A percentile compares a stretch with the other conserved stretches of the same genome.
phyloP scores from a whole-genome alignment of 129 eudicot species.

The Scalesia atractyloides region DNA sequence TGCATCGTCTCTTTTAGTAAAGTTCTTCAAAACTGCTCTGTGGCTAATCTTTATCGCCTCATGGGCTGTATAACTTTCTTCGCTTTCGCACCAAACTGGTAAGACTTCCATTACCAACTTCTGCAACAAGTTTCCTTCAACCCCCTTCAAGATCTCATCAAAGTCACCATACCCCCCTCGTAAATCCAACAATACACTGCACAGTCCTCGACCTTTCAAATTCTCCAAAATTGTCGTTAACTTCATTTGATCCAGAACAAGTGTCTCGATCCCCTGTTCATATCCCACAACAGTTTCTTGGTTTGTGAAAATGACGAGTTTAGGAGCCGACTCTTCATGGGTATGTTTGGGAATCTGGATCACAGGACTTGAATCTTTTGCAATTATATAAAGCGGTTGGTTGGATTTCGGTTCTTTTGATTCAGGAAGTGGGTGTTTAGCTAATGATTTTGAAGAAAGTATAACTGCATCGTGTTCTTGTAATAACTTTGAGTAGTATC shows the following conservation, averaged over 20 bases:
- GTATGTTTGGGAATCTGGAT: constrained; percentile 29
- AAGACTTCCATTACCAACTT: constrained; percentile 77
- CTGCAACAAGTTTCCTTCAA: constrained; percentile 60
- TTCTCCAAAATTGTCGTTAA: constrained; percentile 64
- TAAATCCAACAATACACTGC: constrained; percentile 80
- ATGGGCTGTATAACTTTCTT: constrained; percentile 26
- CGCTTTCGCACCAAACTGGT: constrained; percentile 52
- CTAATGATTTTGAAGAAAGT: constrained; percentile 45
- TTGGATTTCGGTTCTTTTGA: constrained; percentile 83
- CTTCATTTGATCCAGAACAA: constrained; percentile 49
- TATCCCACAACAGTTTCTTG: constrained; percentile 35
- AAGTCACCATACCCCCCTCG: constrained; percentile 55
- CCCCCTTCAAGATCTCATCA: constrained; percentile 70
- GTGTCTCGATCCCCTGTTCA: constrained; percentile 52
- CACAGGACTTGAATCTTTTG: constrained; percentile 43
- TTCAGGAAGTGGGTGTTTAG: constrained; percentile 38
- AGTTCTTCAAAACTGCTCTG: constrained; percentile 46
- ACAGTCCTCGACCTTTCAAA: constrained; percentile 58
- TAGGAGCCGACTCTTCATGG: constrained; percentile 38
- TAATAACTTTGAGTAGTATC: constrained; percentile 80
- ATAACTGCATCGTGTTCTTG: constrained; percentile 84
- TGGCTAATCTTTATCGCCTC: constrained; percentile 35
- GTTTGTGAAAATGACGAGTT: constrained; percentile 54
- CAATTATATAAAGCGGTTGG: constrained; percentile 73
- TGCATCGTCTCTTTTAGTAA: constrained; percentile 49